These are phyloP conservation scores for Xylariales sp. DNA, from an alignment of 2,329 filamentous ascomycete species.

Conservation along the genomic window DNA sequence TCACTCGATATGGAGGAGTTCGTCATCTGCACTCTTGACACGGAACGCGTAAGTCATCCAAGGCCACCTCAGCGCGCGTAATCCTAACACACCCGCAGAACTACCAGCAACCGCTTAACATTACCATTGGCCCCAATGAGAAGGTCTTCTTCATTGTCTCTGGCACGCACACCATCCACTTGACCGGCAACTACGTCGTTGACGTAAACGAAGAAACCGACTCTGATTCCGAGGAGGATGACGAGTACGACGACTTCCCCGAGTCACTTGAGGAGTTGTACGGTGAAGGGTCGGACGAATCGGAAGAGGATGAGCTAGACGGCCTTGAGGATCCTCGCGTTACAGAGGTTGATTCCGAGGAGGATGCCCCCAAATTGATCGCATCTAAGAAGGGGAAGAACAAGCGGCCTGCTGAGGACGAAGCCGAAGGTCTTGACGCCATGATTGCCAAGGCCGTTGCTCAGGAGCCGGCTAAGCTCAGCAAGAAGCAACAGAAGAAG, in stretches of 20 bases:
- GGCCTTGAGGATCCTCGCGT: conserved; percentile 74
- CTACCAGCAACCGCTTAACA: conserved; percentile 92
- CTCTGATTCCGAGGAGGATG: conserved; percentile 59
- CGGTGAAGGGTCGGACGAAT: conserved; percentile 62
- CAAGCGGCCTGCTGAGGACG: conserved; percentile 82
- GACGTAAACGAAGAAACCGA: conserved; percentile 60
- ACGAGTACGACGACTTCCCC: conserved; percentile 75
- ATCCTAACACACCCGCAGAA: conserved; percentile 50
- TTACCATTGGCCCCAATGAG: conserved; percentile 85
- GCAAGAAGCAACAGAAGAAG: conserved; percentile 98
- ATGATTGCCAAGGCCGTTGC: conserved; percentile 72
- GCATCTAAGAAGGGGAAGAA: conserved; percentile 72
- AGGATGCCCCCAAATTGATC: conserved; percentile 62
- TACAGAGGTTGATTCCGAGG: conserved; percentile 76
- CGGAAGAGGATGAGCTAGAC: conserved; percentile 73
- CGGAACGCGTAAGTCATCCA: conserved; percentile 66
- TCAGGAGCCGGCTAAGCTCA: conserved; percentile 68
- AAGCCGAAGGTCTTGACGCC: conserved; percentile 68
- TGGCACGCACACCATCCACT: conserved; percentile 83
- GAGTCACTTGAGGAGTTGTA: conserved; percentile 73
- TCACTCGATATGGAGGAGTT: conserved; percentile 76
- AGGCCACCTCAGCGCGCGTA: not conserved
- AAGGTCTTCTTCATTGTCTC: conserved; percentile 86
- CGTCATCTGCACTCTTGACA: conserved; percentile 93
- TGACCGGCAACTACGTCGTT: conserved; percentile 95